These are phyloP conservation scores for Rubroboletus pulcherrimus DNA, from an alignment of 768 basidiomycete genomes.

Conservation along the genomic window DNA sequence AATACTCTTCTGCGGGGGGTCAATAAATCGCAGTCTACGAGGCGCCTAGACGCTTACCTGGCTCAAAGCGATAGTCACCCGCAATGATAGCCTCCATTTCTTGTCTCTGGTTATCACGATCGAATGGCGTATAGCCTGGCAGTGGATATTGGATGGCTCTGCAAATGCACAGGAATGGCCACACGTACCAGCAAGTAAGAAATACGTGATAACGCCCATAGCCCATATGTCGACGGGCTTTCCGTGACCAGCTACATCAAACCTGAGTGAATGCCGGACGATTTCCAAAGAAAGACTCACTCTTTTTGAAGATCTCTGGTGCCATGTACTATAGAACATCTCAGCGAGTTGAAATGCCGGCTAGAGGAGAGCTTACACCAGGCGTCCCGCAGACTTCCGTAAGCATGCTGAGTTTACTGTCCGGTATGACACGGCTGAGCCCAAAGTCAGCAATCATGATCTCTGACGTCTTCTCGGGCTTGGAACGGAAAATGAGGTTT, in stretches of 20 bases:
- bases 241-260: conserved; percentile 70
- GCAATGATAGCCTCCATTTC: conserved; percentile 96
- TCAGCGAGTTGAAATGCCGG: conserved; percentile 3
- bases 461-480: conserved; percentile 79
- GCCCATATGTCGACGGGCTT: conserved; percentile 97
- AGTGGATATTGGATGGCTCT: background rate
- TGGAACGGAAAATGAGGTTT: conserved; percentile 91
- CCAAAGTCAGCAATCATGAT: conserved; percentile 99
- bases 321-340: conserved; percentile 70
- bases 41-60: conserved; percentile 32
- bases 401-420: conserved; percentile 79
- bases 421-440: conserved; percentile 85
- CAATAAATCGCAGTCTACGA: background rate
- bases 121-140: conserved; percentile 92
- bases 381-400: conserved; percentile 97
- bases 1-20: conserved; percentile 62
- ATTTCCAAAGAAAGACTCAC: conserved; percentile 38
- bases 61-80: conserved; percentile 91
- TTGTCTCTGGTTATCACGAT: conserved; percentile 79
- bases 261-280: background rate
- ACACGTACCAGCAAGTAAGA: conserved; percentile 67
- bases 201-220: conserved; percentile 98
- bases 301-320: conserved; percentile 92
- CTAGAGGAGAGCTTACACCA: conserved; percentile 47
- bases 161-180: background rate